Percentiles rank a stretch among this genome's conserved stretches.
Conservation (phyloP, 305 asterid species). For the Petunia hybrid region DNA sequence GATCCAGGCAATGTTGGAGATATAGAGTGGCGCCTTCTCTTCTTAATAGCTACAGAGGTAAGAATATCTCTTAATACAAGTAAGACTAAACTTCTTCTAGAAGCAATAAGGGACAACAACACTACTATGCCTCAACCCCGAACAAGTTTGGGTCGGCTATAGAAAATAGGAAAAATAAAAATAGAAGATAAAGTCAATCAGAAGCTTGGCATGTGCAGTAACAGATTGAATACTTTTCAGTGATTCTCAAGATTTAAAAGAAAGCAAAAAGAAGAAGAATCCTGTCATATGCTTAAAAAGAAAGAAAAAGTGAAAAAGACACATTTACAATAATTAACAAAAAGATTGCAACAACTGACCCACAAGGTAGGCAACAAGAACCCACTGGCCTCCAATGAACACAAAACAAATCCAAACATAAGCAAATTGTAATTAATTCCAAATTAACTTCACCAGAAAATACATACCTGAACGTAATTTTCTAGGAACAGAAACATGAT, state of each 20-base stretch:
- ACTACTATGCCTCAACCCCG: no score
- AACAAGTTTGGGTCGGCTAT: no score
- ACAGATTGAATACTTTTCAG: constrained; percentile 8
- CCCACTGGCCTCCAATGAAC: constrained; percentile 47
- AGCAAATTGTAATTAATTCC: neutral
- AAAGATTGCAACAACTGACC: constrained; percentile 36
- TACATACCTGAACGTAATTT: constrained; percentile 76
- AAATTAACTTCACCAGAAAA: neutral
- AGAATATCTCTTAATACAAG: constrained; percentile 8
- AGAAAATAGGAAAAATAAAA: no score
- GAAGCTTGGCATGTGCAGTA: neutral
- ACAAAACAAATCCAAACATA: constrained; percentile 28
- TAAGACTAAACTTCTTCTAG: no score
- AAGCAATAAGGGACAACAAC: no score
- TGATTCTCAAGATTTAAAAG: neutral
- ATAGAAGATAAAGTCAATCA: neutral
- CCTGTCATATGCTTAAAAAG: constrained; percentile 22
- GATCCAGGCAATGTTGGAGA: constrained; percentile 45
- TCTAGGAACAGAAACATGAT: constrained; percentile 70
- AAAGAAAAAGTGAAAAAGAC: constrained; percentile 15
- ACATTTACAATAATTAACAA: constrained; percentile 32
- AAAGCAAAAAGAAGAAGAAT: constrained; percentile 5
- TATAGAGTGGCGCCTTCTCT: constrained; percentile 54
- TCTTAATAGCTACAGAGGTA: constrained; percentile 60
- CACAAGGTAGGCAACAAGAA: constrained; percentile 42